phyloP scores from a whole-genome alignment of 2,329 filamentous ascomycete species.

The Penicillium paneum region DNA sequence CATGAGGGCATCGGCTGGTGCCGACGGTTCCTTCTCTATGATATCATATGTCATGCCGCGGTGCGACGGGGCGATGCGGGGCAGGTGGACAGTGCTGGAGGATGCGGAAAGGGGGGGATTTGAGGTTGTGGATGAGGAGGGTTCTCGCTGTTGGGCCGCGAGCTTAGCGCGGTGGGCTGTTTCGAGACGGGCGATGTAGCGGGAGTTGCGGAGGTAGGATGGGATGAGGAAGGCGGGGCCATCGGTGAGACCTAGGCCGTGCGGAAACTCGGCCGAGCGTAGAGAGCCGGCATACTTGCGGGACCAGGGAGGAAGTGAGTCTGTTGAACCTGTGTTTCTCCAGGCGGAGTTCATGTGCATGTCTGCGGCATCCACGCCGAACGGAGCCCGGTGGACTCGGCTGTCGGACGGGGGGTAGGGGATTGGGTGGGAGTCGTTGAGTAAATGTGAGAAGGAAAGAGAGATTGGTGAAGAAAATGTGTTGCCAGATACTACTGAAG shows the following conservation, averaged over 20 bases:
- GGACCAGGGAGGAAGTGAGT: conserved; percentile 46
- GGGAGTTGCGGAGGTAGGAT: conserved; percentile 75
- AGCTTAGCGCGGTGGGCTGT: conserved; percentile 64
- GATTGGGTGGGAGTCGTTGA: conserved; percentile 42
- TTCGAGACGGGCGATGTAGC: conserved; percentile 73
- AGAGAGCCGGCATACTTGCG: conserved; percentile 45
- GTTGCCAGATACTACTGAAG: conserved; percentile 58
- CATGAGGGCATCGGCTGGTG: conserved; percentile 58
- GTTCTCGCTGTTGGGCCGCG: conserved; percentile 48
- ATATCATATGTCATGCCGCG: conserved; percentile 79
- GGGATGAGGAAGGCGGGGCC: conserved; percentile 67
- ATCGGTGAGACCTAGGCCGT: conserved; percentile 27
- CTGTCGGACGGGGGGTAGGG: conserved; percentile 37
- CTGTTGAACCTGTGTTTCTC: conserved; percentile 40
- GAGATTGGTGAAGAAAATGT: conserved; percentile 38
- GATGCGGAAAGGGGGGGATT: conserved; percentile 50
- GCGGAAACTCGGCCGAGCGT: conserved; percentile 28
- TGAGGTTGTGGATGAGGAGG: conserved; percentile 48
- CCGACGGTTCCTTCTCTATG: conserved; percentile 67
- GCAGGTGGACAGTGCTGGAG: conserved; percentile 56
- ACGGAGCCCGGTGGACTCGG: conserved; percentile 33
- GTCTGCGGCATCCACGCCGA: conserved; percentile 47
- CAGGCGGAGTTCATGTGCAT: conserved; percentile 49
- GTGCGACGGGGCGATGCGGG: conserved; percentile 61
- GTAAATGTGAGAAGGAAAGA: conserved; percentile 55